These are phyloP conservation scores for Apiospora kogelbergensis DNA, from an alignment of 2,329 filamentous ascomycete species.

Conservation along the genomic window DNA sequence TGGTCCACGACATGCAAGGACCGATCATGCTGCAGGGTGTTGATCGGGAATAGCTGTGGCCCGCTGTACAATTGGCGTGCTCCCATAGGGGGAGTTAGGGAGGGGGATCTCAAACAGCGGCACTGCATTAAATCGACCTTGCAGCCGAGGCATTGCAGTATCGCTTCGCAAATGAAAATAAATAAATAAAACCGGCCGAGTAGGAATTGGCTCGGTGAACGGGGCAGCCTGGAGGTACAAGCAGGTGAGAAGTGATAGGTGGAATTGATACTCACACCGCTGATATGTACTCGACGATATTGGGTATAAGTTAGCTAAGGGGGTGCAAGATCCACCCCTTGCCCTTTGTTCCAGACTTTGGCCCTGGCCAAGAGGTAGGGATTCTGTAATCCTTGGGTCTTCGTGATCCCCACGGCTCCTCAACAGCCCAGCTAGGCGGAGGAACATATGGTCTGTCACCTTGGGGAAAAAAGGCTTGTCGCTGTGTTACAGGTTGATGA, in stretches of 20 bases:
- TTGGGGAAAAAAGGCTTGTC: conserved; percentile 2
- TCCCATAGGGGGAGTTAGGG: no score
- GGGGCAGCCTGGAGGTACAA: not conserved
- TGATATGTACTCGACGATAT: not conserved
- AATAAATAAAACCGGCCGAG: not conserved
- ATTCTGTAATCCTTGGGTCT: not conserved
- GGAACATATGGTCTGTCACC: not conserved
- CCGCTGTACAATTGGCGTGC: not conserved
- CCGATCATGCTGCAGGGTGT: not conserved
- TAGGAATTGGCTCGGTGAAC: not conserved
- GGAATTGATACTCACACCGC: not conserved
- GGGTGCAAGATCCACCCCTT: not conserved
- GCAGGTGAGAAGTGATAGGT: conserved; percentile 1
- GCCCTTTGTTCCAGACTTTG: not conserved
- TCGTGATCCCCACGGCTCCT: not conserved
- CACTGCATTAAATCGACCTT: not conserved
- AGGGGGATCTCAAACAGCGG: not conserved
- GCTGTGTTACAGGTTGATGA: not conserved
- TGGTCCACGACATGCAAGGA: not conserved
- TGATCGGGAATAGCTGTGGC: not conserved
- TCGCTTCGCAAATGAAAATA: not conserved
- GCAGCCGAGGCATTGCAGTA: not conserved
- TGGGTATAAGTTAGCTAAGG: not conserved
- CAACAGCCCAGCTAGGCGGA: not conserved
- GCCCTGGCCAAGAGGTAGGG: not conserved